These are phyloP conservation scores for Populus davidiana DNA, from an alignment of 345 rosid species.

Conservation along the genomic window DNA sequence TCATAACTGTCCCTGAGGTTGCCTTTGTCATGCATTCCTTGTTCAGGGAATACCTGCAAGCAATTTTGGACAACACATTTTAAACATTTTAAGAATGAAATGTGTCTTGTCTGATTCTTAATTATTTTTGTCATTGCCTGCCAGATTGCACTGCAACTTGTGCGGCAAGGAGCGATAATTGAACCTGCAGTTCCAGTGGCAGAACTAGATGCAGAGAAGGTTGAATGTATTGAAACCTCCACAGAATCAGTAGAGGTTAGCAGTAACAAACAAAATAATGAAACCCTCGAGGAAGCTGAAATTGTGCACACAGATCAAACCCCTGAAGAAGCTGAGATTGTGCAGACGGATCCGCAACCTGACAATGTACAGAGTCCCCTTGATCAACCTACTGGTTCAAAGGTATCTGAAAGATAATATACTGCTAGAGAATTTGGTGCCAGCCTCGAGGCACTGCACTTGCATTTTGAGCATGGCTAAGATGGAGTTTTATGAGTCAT, in stretches of 20 bases:
- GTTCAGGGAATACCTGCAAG: neutral
- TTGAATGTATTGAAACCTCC: constrained; percentile 21
- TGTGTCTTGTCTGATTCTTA: neutral
- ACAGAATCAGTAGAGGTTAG: constrained; percentile 33
- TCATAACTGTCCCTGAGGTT: neutral
- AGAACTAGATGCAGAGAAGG: constrained; percentile 23
- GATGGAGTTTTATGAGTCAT: neutral
- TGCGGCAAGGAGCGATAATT: constrained; percentile 55
- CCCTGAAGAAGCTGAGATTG: constrained; percentile 18
- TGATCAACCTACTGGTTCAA: constrained; percentile 31
- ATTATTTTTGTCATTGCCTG: constrained; percentile 4
- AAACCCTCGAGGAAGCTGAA: constrained; percentile 21
- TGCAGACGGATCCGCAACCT: constrained; percentile 9
- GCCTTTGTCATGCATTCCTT: neutral
- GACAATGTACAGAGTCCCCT: constrained; percentile 11
- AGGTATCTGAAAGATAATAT: constrained; percentile 29
- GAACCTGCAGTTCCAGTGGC: constrained; percentile 38
- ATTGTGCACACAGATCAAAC: constrained; percentile 18
- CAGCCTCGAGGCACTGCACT: neutral
- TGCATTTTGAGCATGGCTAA: neutral
- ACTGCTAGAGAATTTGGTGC: neutral
- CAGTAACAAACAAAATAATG: constrained; percentile 17
- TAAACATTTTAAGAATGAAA: neutral
- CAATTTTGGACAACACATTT: neutral
- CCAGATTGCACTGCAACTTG: constrained; percentile 94